These are phyloP conservation scores for Arbutus unedo DNA, from an alignment of 148 eudicot genomes.

Conservation along the genomic window DNA sequence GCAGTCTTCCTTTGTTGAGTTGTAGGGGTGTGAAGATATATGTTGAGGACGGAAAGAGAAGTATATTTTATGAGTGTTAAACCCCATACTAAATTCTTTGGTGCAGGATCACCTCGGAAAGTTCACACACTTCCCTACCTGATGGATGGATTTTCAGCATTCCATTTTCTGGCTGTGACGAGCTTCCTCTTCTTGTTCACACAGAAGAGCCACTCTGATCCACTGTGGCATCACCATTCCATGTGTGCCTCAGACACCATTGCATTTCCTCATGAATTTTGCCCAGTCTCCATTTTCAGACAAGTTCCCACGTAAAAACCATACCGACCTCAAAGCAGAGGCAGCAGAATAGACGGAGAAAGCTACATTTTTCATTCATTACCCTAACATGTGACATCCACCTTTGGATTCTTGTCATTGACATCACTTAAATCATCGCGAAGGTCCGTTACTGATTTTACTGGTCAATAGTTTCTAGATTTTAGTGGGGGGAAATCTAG, in stretches of 20 bases:
- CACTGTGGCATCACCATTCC: slow-evolving; percentile 43
- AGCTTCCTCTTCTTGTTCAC: slow-evolving; percentile 54
- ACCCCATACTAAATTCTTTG: slow-evolving; percentile 71
- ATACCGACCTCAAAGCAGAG: slow-evolving; percentile 51
- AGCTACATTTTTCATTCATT: slow-evolving; percentile 54
- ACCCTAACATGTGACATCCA: slow-evolving; percentile 58
- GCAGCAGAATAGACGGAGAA: slow-evolving; percentile 55
- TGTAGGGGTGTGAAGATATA: slow-evolving; percentile 23
- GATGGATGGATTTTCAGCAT: slow-evolving; percentile 52
- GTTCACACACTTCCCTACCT: slow-evolving; percentile 32
- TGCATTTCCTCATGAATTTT: slow-evolving; percentile 51
- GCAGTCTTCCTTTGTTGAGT: slow-evolving; percentile 23
- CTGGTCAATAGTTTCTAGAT: slow-evolving; percentile 28
- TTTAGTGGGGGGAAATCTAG: slow-evolving; percentile 4
- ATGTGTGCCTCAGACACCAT: slow-evolving; percentile 53
- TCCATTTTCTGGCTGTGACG: slow-evolving; percentile 50
- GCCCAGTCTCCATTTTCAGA: slow-evolving; percentile 60
- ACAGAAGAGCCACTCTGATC: slow-evolving; percentile 59
- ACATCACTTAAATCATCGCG: slow-evolving; percentile 56
- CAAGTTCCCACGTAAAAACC: slow-evolving; percentile 39
- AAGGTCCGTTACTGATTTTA: slow-evolving; percentile 79
- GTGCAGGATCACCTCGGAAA: slow-evolving; percentile 72
- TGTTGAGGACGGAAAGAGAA: slow-evolving; percentile 26
- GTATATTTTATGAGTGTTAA: slow-evolving; percentile 35
- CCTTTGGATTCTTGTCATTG: slow-evolving; percentile 71